These are phyloP conservation scores for Penicillium verhagenii DNA, from an alignment of 495 filamentous ascomycete genomes.

Conservation along the genomic window DNA sequence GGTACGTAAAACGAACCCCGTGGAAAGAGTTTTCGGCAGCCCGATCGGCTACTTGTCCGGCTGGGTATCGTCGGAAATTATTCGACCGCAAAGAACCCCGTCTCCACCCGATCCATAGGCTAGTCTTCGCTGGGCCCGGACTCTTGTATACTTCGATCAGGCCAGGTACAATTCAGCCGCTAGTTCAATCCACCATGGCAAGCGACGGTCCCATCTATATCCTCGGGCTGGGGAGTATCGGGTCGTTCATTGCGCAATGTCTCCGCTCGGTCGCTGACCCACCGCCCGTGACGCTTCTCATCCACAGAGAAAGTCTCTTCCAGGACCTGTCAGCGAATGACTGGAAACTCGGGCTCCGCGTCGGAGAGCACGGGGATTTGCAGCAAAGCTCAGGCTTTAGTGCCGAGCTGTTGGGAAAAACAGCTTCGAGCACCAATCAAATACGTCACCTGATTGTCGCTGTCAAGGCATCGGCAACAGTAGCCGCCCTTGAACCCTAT, in stretches of 20 bases:
- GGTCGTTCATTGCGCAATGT: slow-evolving; percentile 51
- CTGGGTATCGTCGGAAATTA: neutral
- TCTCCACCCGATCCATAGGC: neutral
- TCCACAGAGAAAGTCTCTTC: slow-evolving; percentile 32
- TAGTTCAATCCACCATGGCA: neutral
- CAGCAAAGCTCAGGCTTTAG: slow-evolving; percentile 12
- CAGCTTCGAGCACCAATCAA: slow-evolving; percentile 1
- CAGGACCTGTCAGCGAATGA: slow-evolving; percentile 15
- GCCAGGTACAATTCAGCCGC: too few species aligned
- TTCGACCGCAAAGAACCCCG: neutral
- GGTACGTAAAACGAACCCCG: neutral
- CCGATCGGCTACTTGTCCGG: neutral
- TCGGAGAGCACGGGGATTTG: slow-evolving; percentile 16
- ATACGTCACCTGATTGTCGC: slow-evolving; percentile 25
- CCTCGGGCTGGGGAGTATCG: slow-evolving; percentile 52
- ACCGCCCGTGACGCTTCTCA: slow-evolving; percentile 50
- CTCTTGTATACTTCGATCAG: too few species aligned
- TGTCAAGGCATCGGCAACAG: slow-evolving; percentile 24
- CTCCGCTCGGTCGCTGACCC: slow-evolving; percentile 46
- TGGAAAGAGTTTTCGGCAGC: neutral
- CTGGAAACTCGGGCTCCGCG: slow-evolving; percentile 17
- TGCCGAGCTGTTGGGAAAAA: slow-evolving; percentile 11
- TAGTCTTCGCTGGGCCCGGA: too few species aligned
- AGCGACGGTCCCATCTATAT: slow-evolving; percentile 37
- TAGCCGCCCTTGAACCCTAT: slow-evolving; percentile 20